Conservation (phyloP, 306 rosid species). For the Biancaea sappan region DNA sequence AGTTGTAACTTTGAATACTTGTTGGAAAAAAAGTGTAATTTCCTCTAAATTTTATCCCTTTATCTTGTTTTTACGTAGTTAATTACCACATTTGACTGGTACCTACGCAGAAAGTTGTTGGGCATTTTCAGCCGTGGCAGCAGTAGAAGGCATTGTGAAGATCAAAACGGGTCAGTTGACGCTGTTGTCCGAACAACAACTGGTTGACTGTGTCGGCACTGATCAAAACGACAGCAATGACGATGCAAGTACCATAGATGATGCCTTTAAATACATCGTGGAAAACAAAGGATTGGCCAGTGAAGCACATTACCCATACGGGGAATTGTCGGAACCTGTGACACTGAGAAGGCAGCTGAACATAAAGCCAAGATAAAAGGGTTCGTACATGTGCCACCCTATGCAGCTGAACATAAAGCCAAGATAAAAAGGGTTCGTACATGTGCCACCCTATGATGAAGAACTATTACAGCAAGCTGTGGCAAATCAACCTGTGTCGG, state of each 20-base stretch:
- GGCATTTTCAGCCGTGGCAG: conserved; percentile 46
- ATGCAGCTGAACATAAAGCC: too few relatives aligned
- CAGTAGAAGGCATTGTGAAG: conserved; percentile 40
- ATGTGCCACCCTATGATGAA: too few relatives aligned
- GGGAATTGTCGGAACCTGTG: not conserved
- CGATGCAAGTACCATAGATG: not conserved
- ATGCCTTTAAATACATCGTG: not conserved
- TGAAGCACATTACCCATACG: conserved; percentile 29
- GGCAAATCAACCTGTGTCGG: too few relatives aligned
- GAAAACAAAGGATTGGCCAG: conserved; percentile 7
- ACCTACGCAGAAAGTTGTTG: conserved; percentile 41
- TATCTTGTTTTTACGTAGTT: too few relatives aligned
- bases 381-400: too few relatives aligned
- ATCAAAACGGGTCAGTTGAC: conserved; percentile 22
- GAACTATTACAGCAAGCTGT: too few relatives aligned
- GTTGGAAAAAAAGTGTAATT: too few relatives aligned
- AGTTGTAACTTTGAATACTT: too few relatives aligned
- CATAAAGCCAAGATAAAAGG: not conserved
- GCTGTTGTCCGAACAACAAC: conserved; percentile 43
- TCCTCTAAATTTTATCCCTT: too few relatives aligned
- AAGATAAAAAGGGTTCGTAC: too few relatives aligned
- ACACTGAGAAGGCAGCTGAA: not conserved
- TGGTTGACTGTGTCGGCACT: conserved; percentile 28
- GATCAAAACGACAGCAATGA: not conserved
- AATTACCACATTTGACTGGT: too few relatives aligned